Conservation (phyloP, 2,329 filamentous ascomycete genomes). For the Botrytis porri region DNA sequence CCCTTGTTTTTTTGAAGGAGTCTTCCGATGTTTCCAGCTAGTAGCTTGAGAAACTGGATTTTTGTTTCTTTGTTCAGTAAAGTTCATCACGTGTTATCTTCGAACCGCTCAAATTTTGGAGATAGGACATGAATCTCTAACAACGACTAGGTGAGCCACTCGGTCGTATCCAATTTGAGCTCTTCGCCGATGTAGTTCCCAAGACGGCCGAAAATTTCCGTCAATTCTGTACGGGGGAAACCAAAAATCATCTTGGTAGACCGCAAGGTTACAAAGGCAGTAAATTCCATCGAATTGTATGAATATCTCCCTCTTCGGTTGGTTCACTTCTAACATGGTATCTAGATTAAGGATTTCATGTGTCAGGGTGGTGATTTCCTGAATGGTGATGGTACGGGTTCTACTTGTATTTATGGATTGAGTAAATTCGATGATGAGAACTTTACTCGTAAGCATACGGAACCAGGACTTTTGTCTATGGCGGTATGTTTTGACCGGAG, state of each 20-base stretch:
- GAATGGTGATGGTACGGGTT: conserved; percentile 88
- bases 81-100: conserved; percentile 32
- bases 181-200: conserved; percentile 81
- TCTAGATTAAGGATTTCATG: conserved; percentile 88
- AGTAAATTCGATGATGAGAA: conserved; percentile 88
- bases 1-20: too few species aligned
- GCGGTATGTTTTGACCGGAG: conserved; percentile 58
- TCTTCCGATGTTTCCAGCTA: background rate
- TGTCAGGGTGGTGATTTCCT: conserved; percentile 95
- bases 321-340: background rate
- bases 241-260: conserved; percentile 70
- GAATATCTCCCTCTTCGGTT: conserved; percentile 35
- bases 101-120: background rate
- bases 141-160: conserved; percentile 68
- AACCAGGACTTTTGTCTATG: conserved; percentile 84
- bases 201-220: conserved; percentile 95
- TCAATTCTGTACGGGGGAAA: conserved; percentile 93
- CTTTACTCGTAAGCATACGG: conserved; percentile 75
- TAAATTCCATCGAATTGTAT: conserved; percentile 90
- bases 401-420: conserved; percentile 81
- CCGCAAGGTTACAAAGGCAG: conserved; percentile 92
- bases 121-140: conserved; percentile 6
- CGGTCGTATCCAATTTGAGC: conserved; percentile 84
- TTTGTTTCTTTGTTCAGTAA: background rate
- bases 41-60: background rate